phyloP scores from a whole-genome alignment of 1,139 yeast species.

The Saccharomycopsis hybrid region DNA sequence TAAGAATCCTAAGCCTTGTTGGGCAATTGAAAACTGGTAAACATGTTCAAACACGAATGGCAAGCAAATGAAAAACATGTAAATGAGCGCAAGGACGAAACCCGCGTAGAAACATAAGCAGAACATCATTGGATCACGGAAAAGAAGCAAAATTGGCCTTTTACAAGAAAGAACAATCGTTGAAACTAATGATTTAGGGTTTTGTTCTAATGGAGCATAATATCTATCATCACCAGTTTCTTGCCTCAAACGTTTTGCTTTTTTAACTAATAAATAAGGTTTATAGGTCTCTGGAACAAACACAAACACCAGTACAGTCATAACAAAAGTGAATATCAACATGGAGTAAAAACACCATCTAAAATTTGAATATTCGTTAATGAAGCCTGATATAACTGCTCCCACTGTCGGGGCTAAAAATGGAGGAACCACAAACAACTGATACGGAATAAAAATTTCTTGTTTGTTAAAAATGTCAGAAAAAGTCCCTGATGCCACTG shows the following conservation, averaged over 20 bases:
- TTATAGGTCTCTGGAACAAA: constrained; percentile 84
- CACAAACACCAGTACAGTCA: constrained; percentile 58
- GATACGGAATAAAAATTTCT: constrained; percentile 82
- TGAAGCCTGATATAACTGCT: constrained; percentile 83
- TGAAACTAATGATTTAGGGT: constrained; percentile 57
- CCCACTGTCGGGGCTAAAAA: constrained; percentile 90
- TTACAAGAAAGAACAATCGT: constrained; percentile 59
- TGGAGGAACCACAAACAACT: constrained; percentile 85
- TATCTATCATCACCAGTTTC: constrained; percentile 78
- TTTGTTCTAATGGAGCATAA: constrained; percentile 88
- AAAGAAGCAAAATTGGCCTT: constrained; percentile 66
- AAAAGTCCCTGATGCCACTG: constrained; percentile 82
- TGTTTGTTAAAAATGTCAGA: constrained; percentile 76
- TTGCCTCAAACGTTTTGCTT: constrained; percentile 64
- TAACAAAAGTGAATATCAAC: constrained; percentile 82
- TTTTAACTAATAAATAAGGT: constrained; percentile 68
- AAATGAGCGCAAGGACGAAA: constrained; percentile 73
- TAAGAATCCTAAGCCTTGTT: constrained; percentile 74
- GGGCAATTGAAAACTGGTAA: constrained; percentile 60
- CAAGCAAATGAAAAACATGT: constrained; percentile 87
- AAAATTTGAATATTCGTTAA: constrained; percentile 52
- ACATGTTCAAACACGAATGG: constrained; percentile 65
- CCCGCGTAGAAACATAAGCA: constrained; percentile 80
- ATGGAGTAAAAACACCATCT: constrained; percentile 73
- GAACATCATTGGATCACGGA: constrained; percentile 78